A percentile compares a stretch with the other conserved stretches of the same genome.
phyloP scores from a whole-genome alignment of 2,329 filamentous ascomycete genomes.

The Myriosclerotinia scirpicola region DNA sequence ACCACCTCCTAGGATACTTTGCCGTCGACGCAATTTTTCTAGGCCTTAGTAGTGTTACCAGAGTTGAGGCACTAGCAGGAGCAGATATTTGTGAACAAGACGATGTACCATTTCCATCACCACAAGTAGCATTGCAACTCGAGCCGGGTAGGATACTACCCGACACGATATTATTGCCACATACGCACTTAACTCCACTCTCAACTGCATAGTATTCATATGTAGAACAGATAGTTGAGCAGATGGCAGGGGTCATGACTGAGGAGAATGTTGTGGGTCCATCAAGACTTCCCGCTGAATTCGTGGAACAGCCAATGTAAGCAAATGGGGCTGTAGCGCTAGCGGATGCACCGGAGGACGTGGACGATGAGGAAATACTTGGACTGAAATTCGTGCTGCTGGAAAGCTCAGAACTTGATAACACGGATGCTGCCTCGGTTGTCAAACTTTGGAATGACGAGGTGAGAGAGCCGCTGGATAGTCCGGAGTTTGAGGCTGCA shows the following conservation, averaged over 20 bases:
- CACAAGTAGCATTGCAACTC: conserved; percentile 19
- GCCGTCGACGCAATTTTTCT: conserved; percentile 5
- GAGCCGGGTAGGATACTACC: background rate
- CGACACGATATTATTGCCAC: conserved; percentile 7
- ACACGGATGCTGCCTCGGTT: background rate
- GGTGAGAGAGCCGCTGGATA: background rate
- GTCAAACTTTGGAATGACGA: background rate
- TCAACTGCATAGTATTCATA: conserved; percentile 21
- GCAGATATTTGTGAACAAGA: conserved; percentile 1
- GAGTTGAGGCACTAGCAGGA: conserved; percentile 8
- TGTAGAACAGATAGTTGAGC: conserved; percentile 11
- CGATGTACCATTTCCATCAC: conserved; percentile 14
- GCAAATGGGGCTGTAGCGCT: conserved; percentile 4
- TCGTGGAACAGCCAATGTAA: conserved; percentile 20
- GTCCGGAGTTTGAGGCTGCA: background rate
- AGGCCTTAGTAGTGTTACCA: conserved; percentile 12
- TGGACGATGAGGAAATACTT: background rate
- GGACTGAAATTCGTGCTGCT: background rate
- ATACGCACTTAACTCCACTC: conserved; percentile 16
- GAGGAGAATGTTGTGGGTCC: conserved; percentile 12
- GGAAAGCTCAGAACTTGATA: background rate
- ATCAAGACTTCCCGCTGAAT: conserved; percentile 15
- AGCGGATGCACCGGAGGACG: conserved; percentile 1
- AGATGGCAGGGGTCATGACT: conserved; percentile 8
- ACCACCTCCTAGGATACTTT: background rate